Evolutionary conservation across 441 rosid genomes (phyloP), one percentile per base, ranked within the genome.

Genomic region (Pelargonium fulgidum): DNA sequence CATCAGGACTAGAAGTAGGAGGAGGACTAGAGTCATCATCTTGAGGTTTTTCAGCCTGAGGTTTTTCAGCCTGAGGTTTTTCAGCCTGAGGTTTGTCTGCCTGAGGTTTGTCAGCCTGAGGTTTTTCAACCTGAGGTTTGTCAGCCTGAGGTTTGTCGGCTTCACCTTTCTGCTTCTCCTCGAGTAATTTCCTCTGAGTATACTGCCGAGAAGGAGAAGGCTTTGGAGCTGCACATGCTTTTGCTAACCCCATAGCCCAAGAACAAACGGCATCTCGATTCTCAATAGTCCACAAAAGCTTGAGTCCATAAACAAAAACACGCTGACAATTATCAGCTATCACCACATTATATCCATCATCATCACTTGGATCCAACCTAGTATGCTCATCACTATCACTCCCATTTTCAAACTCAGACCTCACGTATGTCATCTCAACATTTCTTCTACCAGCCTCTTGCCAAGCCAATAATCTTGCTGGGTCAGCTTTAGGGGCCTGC

Each of bases 261-360:
- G 97, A 96, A 94, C 96, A 93, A 74, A 96, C 97, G 77, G 97
- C 98, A 82, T 93, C 89, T 81, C 98, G 83, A 71, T 96, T 96
- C 77, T 80, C 85, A 77, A 87, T 82, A 9, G 86, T 93, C 98
- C 99, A 96, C 81, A 96, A 75, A 63, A 96, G 94, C 82, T 91
- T 96, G 75, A 96, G 92, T 72, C 99, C 90, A 75, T 93, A 93
- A 64, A 96, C 94, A 83, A 91, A 96, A 75, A 93, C 83, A 64
- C 90, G 89, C 80, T 87, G 98, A 78, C 98, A 96, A 80, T 89
- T 96, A 81, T 96, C 97, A 78, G 99, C 98, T 71, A 91, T 86
- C 65, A 95, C 85, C 76, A 92, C 97, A 82, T 92, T 91, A 83
- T 81, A 92, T 66, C 98, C 97, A 78, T 96, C 99, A 69, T 96